A percentile compares a stretch with the other conserved stretches of the same genome.
phyloP scores from a whole-genome alignment of 768 basidiomycete species.

The Suillus weaverae region DNA sequence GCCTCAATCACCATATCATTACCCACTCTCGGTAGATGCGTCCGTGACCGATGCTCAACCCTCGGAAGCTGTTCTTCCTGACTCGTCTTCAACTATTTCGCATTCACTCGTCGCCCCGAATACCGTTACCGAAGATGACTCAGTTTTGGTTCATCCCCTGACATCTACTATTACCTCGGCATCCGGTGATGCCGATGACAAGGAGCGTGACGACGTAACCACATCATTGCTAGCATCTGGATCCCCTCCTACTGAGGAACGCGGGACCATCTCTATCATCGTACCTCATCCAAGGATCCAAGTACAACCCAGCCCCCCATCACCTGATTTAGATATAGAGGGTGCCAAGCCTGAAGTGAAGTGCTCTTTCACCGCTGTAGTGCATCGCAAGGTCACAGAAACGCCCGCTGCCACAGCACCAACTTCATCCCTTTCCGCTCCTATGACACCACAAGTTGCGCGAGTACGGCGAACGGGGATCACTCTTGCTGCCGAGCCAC shows the following conservation, averaged over 20 bases:
- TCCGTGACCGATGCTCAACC: background rate
- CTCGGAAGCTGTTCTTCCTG: background rate
- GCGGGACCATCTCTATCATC: slow-evolving; percentile 2
- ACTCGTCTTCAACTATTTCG: background rate
- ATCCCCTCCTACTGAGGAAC: background rate
- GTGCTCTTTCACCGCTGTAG: slow-evolving; percentile 52
- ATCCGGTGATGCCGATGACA: background rate
- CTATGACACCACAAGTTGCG: slow-evolving; percentile 28
- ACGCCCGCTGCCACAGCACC: slow-evolving; percentile 22
- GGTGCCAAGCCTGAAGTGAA: slow-evolving; percentile 13
- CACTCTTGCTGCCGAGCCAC: slow-evolving; percentile 30
- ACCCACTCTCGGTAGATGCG: background rate
- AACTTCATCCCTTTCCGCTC: slow-evolving; percentile 15
- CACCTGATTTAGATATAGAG: slow-evolving; percentile 11
- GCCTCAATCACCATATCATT: no score
- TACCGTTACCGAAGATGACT: background rate
- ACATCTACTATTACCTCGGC: background rate
- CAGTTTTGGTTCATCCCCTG: background rate
- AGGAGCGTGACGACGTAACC: background rate
- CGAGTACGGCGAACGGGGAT: slow-evolving; percentile 30
- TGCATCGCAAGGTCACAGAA: slow-evolving; percentile 56
- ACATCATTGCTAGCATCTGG: background rate
- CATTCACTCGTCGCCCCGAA: background rate
- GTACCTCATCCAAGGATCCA: slow-evolving; percentile 10
- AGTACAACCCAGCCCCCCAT: slow-evolving; percentile 7